Base-by-base conservation (phyloP, 169 alveolate species). In the Cyclospora cayetanensis region DNA sequence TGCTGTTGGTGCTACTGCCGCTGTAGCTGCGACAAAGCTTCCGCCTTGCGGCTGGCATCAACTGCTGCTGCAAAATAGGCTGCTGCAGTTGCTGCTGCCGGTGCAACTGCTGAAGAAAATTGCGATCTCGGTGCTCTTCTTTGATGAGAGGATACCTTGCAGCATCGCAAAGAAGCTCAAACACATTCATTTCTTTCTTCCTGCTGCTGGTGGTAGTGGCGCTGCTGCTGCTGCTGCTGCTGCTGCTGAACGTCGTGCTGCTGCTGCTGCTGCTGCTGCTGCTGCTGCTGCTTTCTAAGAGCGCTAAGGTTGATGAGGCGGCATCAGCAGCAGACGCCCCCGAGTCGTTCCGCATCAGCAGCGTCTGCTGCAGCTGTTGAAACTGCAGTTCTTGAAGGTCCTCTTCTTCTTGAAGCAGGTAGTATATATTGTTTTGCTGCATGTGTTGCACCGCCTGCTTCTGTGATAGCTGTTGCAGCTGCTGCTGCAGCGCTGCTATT, bases 401-500 rank as follows among this genome's bases (percentile, higher is more conserved):
- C n/a, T n/a, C n/a, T n/a, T n/a, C n/a, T n/a, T n/a, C n/a, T n/a
- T n/a, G n/a, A n/a, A n/a, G n/a, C n/a, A n/a, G n/a, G n/a, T n/a
- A n/a, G n/a, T n/a, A n/a, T n/a, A n/a, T n/a, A n/a, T n/a, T n/a
- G n/a, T n/a, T n/a, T n/a, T n/a, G n/a, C n/a, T n/a, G n/a, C n/a
- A n/a, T n/a, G 20, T 68, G 53, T 29, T 68, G 80, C 52, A 34
- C 53, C 46, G 39, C 29, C 43, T 29, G 80, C 80, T 68, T 43
- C 80, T 68, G 80, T 50, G 37, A 31, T 63, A 74, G 35, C 9
- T 4, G 18, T 15, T 74, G 35, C 60, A 74, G 5, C 34, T 43
- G 65, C n/a, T 74, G 85, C 55, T 74, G 85, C 85, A 74, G 85
- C 35, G 37, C 65, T 9, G 85, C 85, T 0, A 63, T 74, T 22